Base-by-base conservation (phyloP, 306 rosid genomes). In the Cucurbita argyrosperma region DNA sequence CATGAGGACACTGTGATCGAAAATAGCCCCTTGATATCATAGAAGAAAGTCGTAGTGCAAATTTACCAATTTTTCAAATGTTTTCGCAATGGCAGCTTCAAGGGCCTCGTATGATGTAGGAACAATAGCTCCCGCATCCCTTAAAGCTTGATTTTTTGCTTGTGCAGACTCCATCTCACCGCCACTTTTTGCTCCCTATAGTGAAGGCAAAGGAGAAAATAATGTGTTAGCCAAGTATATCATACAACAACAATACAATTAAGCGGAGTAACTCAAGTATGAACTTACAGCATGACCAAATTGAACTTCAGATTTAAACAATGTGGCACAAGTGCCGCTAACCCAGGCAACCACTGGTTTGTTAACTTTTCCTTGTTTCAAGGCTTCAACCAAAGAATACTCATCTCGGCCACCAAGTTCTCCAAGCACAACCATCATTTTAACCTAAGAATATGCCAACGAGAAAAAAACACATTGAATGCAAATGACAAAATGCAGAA, bases 311-410 rank as follows among this genome's bases (percentile, higher is more conserved):
- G 98, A 94, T 83, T 94, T 94, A 90, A 94, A 94, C 72, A 94
- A 94, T 18, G 84, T 84, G 75, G 98, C 98, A 84, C 97, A 94
- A 75, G 98, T 94, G 80, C 98, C 97, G 80, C 98, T 94, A 82
- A 94, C 98, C 98, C 98, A 90, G 66, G 98, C 98, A 85, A 88
- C 98, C 76, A 94, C 87, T 26, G 96, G 98, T 83, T 94, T 90
- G 63, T 85, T 81, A 77, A 94, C 92, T 79, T 90, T 94, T 66
- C 98, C 96, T 74, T 89, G 97, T 80, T 94, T 89, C 72, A 94
- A 73, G 82, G 98, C 96, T 85, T 90, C 98, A 76, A 94, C 96
- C 63, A 94, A 81, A 55, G 98, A 90, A 79, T 94, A 94, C 81
- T 94, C 98, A 79, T 94, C 98, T 12, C 84, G 85, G 35, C 98